Conservation (phyloP, 305 asterid genomes). For the Fraxinus nigra region DNA sequence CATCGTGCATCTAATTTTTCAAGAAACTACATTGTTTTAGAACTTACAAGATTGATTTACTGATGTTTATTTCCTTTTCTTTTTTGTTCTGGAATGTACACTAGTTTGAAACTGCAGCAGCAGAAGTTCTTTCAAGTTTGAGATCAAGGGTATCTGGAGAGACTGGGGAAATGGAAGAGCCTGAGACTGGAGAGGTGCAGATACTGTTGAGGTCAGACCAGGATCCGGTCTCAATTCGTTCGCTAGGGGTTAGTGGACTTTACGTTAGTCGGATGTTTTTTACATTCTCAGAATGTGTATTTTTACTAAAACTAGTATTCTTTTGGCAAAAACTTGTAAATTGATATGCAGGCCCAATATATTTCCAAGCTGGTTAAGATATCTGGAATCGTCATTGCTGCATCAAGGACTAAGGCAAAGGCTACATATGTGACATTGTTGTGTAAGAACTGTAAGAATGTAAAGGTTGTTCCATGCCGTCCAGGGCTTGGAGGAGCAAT, state of each 20-base stretch:
- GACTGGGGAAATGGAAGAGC: conserved; percentile 89
- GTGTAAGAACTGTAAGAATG: conserved; percentile 88
- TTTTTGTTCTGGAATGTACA: conserved; percentile 16
- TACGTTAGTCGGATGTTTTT: neutral
- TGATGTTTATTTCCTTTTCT: neutral
- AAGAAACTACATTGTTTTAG: neutral
- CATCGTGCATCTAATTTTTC: neutral
- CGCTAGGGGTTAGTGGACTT: conserved; percentile 75
- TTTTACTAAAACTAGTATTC: conserved; percentile 8
- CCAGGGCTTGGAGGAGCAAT: conserved; percentile 99
- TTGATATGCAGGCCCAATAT: conserved; percentile 66
- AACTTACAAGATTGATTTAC: neutral
- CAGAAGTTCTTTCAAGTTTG: conserved; percentile 82
- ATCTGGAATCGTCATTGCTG: conserved; percentile 96
- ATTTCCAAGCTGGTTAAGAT: conserved; percentile 88
- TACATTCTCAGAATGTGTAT: neutral
- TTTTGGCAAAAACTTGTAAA: conserved; percentile 2
- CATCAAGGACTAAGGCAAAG: conserved; percentile 97
- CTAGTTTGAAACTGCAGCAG: conserved; percentile 94
- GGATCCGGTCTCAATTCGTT: conserved; percentile 79
- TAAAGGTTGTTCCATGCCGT: conserved; percentile 87
- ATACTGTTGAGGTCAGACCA: conserved; percentile 82
- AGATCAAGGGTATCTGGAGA: conserved; percentile 78
- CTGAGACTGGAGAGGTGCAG: conserved; percentile 87
- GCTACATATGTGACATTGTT: conserved; percentile 90